Base-by-base conservation (phyloP, 2,329 filamentous ascomycete genomes). In the Zasmidium angulare region DNA sequence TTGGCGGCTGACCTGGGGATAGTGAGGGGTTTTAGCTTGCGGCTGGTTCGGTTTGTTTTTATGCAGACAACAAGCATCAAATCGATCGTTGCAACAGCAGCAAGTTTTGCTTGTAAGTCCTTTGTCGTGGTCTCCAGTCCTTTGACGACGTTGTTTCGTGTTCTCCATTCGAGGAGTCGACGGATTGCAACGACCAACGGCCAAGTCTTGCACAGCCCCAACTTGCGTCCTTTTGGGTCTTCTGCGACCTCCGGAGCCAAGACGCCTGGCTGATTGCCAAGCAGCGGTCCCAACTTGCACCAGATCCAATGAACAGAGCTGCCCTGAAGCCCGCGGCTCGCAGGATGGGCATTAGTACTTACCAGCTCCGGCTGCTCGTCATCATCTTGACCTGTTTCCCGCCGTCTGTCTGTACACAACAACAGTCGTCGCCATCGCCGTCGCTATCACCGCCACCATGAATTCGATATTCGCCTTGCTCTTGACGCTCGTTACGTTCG, bases 401-500 rank as follows among this genome's bases (percentile, higher is more conserved):
- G 12, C n/a, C 36, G 36, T 19, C 36, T 43, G 7, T 14, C 3
- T 19, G 36, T 17, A 4, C 14, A 4, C 12, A 43, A 43, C 36
- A 43, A 43, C 36, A 43, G 12, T 43, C 36, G 12, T 19, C n/a
- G n/a, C n/a, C n/a, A n/a, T n/a, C n/a, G n/a, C n/a, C n/a, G n/a
- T n/a, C n/a, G n/a, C n/a, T n/a, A n/a, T 36, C 29, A 36, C 29
- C 29, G 7, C 14, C 29, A 36, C 29, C 36, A 43, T 43, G 36
- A 10, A 17, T 19, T 19, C 12, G 6, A 43, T 43, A 7, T 4
- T 43, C 54, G 47, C 47, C 40, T 11, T 51, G 9, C 24, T 56
- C 19, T 23, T 56, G 14, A 31, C 47, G 23, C 50, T 58, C 23
- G 46, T 51, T 17, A 49, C 56, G 19, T 43, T 53, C 22, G 50